Conservation (phyloP, 176 grass and related monocot genomes). For the Aegilops tauschii region DNA sequence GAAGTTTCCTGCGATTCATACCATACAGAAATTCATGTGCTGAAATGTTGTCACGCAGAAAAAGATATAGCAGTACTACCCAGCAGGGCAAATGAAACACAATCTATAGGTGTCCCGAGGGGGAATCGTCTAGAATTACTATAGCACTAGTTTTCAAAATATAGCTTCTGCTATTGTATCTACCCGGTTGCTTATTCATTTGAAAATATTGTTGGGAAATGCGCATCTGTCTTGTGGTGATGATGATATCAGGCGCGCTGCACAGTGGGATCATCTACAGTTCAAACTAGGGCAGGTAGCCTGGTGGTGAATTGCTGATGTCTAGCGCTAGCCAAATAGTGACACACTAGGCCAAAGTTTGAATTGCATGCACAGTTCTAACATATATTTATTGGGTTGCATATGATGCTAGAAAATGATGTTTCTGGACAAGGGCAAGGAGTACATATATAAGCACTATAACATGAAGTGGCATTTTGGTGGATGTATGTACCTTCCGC, state of each 20-base stretch:
- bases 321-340: background rate
- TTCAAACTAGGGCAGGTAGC: background rate
- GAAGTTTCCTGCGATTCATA: constrained; percentile 25
- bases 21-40: background rate
- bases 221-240: background rate
- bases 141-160: background rate
- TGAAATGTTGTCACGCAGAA: background rate
- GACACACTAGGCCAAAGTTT: background rate
- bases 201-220: background rate
- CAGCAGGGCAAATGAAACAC: background rate
- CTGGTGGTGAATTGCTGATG: background rate
- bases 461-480: background rate
- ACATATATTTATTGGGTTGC: background rate
- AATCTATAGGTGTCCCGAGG: background rate
- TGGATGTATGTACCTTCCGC: constrained; percentile 50
- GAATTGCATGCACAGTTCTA: background rate
- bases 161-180: background rate
- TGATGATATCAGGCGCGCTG: background rate
- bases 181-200: background rate
- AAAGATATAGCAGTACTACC: background rate
- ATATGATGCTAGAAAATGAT: background rate
- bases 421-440: background rate
- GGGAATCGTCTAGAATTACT: background rate
- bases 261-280: background rate
- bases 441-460: background rate